Evolutionary conservation across 768 basidiomycete genomes (phyloP).

Genomic region (Phylloporus arenicola): DNA sequence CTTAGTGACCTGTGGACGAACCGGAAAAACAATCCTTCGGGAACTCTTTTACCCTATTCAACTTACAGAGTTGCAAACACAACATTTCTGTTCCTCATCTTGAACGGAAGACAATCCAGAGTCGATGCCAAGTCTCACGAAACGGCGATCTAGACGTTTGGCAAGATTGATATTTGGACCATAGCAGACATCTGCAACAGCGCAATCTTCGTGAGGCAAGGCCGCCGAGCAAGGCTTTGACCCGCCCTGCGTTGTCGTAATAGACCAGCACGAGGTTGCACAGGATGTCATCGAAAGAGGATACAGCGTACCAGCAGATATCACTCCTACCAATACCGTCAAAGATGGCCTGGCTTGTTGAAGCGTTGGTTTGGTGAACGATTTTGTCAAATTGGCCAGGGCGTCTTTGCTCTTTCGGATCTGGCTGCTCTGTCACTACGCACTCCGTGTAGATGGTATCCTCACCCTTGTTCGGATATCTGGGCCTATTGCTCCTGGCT

Average conservation of each 20-base stretch:
- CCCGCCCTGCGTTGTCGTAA: neutral
- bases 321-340: neutral
- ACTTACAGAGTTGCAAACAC: too few species aligned
- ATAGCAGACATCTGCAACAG: neutral
- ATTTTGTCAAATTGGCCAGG: too few species aligned
- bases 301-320: neutral
- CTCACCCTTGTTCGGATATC: conserved; percentile 2
- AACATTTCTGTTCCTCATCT: conserved; percentile 1
- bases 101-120: neutral
- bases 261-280: conserved; percentile 3
- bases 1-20: neutral
- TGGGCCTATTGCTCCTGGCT: neutral
- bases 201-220: neutral
- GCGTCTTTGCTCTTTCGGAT: neutral
- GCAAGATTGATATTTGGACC: conserved; percentile 2
- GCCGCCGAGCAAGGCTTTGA: neutral
- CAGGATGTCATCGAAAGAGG: neutral
- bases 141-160: conserved; percentile 5
- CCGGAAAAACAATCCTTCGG: too few species aligned
- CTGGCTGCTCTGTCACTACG: too few species aligned
- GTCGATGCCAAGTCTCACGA: conserved; percentile 4
- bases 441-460: neutral
- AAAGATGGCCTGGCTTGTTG: neutral
- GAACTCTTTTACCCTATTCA: too few species aligned
- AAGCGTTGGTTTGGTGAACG: neutral